Conservation (phyloP, 768 basidiomycete species). For the Clitopilus passeckerianus region DNA sequence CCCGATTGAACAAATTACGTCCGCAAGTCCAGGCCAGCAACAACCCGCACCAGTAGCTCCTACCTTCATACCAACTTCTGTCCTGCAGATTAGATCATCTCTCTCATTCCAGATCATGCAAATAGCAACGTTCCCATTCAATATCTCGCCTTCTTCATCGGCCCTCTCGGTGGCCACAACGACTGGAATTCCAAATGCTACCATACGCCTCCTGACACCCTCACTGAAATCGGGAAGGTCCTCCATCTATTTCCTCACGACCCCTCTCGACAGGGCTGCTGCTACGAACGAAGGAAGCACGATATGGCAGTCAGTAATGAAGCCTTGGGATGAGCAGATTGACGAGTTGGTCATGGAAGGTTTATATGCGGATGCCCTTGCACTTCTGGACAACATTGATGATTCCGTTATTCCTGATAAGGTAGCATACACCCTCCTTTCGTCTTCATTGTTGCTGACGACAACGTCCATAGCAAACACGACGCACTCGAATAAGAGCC, state of each 20-base stretch:
- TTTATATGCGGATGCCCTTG: conserved; percentile 74
- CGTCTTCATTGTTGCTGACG: neutral
- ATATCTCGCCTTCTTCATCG: conserved; percentile 20
- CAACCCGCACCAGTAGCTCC: conserved; percentile 14
- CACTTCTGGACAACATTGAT: conserved; percentile 70
- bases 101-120: conserved; percentile 60
- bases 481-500: conserved; percentile 56
- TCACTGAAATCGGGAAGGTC: conserved; percentile 43
- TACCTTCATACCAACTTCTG: conserved; percentile 46
- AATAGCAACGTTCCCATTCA: conserved; percentile 61
- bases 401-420: conserved; percentile 56
- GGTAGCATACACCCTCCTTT: conserved; percentile 25
- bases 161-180: conserved; percentile 20
- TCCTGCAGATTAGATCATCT: conserved; percentile 68
- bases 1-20: conserved; percentile 15
- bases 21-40: conserved; percentile 15
- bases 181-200: conserved; percentile 29
- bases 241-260: conserved; percentile 59
- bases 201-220: conserved; percentile 61
- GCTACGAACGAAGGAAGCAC: conserved; percentile 68
- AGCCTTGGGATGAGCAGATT: conserved; percentile 73
- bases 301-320: conserved; percentile 73
- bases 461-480: conserved; percentile 38
- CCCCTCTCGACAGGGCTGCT: conserved; percentile 67
- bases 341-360: conserved; percentile 75